Percentiles rank a stretch among this genome's conserved stretches.
These are phyloP conservation scores for Protea cynaroides DNA, from an alignment of 164 flowering plant genomes.

Conservation along the genomic window DNA sequence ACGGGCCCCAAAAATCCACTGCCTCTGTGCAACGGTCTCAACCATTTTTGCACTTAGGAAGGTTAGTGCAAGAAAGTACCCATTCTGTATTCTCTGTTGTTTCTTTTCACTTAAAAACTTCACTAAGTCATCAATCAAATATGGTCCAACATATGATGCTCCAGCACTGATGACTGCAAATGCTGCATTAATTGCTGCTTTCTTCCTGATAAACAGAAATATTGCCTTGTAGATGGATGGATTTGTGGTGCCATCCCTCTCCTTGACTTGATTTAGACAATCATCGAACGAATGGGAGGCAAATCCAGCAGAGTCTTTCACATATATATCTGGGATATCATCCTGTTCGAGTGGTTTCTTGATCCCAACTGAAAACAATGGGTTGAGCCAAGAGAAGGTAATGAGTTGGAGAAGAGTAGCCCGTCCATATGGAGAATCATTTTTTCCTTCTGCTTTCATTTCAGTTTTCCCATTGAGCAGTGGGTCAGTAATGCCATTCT, in stretches of 20 bases:
- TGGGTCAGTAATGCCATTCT: conserved; percentile 44
- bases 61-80: conserved; percentile 67
- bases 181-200: conserved; percentile 73
- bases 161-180: conserved; percentile 66
- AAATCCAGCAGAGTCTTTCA: conserved; percentile 63
- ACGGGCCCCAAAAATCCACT: conserved; percentile 95
- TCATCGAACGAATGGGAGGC: conserved; percentile 43
- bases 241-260: conserved; percentile 32
- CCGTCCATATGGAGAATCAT: conserved; percentile 54
- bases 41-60: conserved; percentile 74
- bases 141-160: conserved; percentile 86
- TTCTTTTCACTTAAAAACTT: conserved; percentile 42
- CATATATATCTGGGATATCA: conserved; percentile 64
- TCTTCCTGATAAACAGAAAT: conserved; percentile 48
- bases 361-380: conserved; percentile 59
- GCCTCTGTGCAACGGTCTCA: conserved; percentile 79
- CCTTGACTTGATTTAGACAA: conserved; percentile 33
- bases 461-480: conserved; percentile 41
- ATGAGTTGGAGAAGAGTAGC: conserved; percentile 64
- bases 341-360: conserved; percentile 74
- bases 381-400: conserved; percentile 91
- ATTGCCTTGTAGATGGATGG: conserved; percentile 75
- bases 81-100: conserved; percentile 31
- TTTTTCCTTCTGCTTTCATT: conserved; percentile 19
- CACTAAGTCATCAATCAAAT: conserved; percentile 72